Evolutionary conservation across 495 filamentous ascomycete species (phyloP), one percentile per base, ranked within the genome.

Genomic region (Lindgomyces ingoldianus): DNA sequence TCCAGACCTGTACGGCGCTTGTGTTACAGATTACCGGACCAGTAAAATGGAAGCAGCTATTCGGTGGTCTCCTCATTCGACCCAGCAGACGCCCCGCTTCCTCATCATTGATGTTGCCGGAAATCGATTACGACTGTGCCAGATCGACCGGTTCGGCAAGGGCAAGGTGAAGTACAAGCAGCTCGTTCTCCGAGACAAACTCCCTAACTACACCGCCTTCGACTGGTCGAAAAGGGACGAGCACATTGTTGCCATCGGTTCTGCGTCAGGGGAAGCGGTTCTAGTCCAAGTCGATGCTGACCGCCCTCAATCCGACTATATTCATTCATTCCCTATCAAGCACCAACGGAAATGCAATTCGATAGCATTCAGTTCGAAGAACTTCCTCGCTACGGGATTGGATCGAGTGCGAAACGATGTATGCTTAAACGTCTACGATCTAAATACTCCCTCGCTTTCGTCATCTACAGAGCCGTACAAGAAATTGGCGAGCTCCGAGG

Each of bases 371-470:
- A 96, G 86, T 72, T 85, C 84, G 24, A 81, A 84, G 36, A 88
- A 90, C 3, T 78, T 90, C 60, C 78, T 98, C 64, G 94, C 94
- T 18, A 89, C 91, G 16, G 94, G 91, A 14, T 79, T 98, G 42
- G 95, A 98, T 69, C 84, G 91, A 63, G 91, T 96, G 29, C 86
- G 95, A 3, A 96, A 93, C 74, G 94, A 98, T 74, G 88, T 88
- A 62, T 96, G 91, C 70, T 80, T 98, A 45, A 92, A 96, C 70
- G 87, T 98, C 27, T 98, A 93, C 87, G 95, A 98, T 75, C 81
- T 95, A 53, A 89, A 86, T 64, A 86, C 86, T 55, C 74, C 60
- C 67, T 73, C 65, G 62, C 71, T 69, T 26, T 81, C 78, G 59
- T 73, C 76, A 10, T 74, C 73, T 62, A 69, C 79, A 30, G 90